Percentiles rank a stretch among this genome's conserved stretches.
phyloP scores from a whole-genome alignment of 2,329 filamentous ascomycete species.

The Colletotrichum sp. region DNA sequence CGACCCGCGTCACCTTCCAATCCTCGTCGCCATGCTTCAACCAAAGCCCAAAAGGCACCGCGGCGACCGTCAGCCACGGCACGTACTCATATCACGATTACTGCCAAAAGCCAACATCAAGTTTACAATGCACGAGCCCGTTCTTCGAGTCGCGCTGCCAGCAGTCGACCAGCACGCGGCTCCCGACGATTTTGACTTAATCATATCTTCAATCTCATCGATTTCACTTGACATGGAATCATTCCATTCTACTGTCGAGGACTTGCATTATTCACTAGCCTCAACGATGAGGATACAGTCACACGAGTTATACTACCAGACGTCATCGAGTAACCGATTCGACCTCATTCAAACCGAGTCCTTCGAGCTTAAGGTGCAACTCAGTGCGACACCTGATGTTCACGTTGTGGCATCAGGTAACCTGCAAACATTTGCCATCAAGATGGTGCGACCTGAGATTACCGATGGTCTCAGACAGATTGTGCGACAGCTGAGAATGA shows the following conservation, averaged over 20 bases:
- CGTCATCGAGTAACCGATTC: slow-evolving; percentile 79
- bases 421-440: slow-evolving; percentile 85
- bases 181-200: slow-evolving; percentile 87
- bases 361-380: slow-evolving; percentile 83
- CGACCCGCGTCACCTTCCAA: slow-evolving; percentile 87
- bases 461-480: slow-evolving; percentile 92
- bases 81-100: slow-evolving; percentile 84
- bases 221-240: slow-evolving; percentile 93
- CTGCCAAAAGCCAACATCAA: slow-evolving; percentile 95
- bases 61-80: slow-evolving; percentile 37
- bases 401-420: slow-evolving; percentile 81
- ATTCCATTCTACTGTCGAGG: slow-evolving; percentile 85
- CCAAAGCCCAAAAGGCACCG: slow-evolving; percentile 42
- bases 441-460: slow-evolving; percentile 90
- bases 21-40: slow-evolving; percentile 79
- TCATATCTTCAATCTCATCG: slow-evolving; percentile 94
- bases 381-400: slow-evolving; percentile 85
- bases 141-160: slow-evolving; percentile 86
- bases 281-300: slow-evolving; percentile 84
- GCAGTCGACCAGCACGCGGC: slow-evolving; percentile 70
- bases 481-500: slow-evolving; percentile 78
- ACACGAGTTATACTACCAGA: slow-evolving; percentile 94
- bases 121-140: slow-evolving; percentile 95
- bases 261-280: slow-evolving; percentile 84
- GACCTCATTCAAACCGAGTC: slow-evolving; percentile 88